Evolutionary conservation across 2,329 filamentous ascomycete species (phyloP).

Genomic region (Hirsutella rhossiliensis): DNA sequence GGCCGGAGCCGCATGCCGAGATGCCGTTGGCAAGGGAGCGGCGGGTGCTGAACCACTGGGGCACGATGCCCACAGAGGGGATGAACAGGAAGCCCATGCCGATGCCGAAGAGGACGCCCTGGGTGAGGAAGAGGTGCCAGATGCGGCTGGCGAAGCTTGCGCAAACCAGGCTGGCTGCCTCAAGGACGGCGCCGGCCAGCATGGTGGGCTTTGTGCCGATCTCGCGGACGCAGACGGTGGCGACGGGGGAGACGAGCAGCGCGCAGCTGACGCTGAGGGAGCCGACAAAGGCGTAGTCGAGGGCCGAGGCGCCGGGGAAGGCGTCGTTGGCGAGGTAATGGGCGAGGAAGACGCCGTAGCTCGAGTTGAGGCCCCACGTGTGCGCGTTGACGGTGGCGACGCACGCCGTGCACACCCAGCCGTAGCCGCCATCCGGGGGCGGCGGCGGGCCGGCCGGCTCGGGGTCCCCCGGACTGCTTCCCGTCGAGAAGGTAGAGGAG

Average conservation of each 20-base stretch:
- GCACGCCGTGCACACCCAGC: constrained; percentile 28
- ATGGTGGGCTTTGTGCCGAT: constrained; percentile 55
- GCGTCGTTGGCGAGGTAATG: constrained; percentile 43
- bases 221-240: constrained; percentile 46
- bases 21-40: constrained; percentile 61
- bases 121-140: constrained; percentile 66
- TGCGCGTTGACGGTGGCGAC: constrained; percentile 48
- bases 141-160: constrained; percentile 57
- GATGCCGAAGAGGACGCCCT: constrained; percentile 65
- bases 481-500: no score
- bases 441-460: constrained; percentile 9
- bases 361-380: constrained; percentile 60
- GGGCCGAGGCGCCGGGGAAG: constrained; percentile 49
- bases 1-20: constrained; percentile 55
- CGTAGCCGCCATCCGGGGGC: constrained; percentile 49
- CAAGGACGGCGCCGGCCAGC: constrained; percentile 50
- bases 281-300: constrained; percentile 70
- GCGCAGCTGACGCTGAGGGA: constrained; percentile 28
- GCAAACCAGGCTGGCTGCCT: constrained; percentile 52
- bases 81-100: constrained; percentile 72
- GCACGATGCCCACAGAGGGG: constrained; percentile 51
- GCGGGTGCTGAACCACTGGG: constrained; percentile 62
- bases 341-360: constrained; percentile 39
- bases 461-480: not conserved
- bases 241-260: constrained; percentile 55